Conservation (phyloP, 768 basidiomycete genomes). For the Kwoniella sp. region DNA sequence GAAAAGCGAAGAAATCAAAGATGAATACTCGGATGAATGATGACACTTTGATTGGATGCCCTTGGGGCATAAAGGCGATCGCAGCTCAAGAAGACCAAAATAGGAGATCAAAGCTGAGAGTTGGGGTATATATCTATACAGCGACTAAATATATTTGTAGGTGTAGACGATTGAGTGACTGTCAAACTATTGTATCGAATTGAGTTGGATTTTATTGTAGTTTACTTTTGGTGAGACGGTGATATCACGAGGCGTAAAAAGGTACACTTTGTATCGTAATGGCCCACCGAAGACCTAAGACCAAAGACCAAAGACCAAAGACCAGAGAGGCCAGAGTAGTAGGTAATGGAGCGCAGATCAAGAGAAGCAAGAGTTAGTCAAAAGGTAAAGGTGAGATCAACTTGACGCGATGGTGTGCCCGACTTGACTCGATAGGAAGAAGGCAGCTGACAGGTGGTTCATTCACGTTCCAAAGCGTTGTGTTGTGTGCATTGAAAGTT, state of each 20-base stretch:
- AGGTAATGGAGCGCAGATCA: too few relatives aligned
- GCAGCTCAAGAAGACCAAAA: neutral
- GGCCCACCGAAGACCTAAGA: too few relatives aligned
- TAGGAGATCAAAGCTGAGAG: neutral
- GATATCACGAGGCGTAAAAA: neutral
- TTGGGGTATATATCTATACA: neutral
- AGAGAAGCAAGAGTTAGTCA: too few relatives aligned
- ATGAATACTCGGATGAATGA: constrained; percentile 3
- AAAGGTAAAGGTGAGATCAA: too few relatives aligned
- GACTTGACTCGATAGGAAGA: too few relatives aligned
- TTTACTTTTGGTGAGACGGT: neutral
- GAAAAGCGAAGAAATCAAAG: constrained; percentile 19
- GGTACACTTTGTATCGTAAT: neutral
- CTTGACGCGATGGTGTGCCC: too few relatives aligned
- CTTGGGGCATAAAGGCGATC: neutral
- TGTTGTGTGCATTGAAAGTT: too few relatives aligned
- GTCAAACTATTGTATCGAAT: neutral
- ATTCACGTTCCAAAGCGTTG: too few relatives aligned
- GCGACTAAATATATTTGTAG: too few relatives aligned
- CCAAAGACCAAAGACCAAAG: too few relatives aligned
- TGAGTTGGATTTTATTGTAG: neutral
- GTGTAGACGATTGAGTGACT: neutral
- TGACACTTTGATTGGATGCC: constrained; percentile 7
- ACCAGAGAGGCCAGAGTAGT: too few relatives aligned
- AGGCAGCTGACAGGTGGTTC: too few relatives aligned